phyloP scores from a whole-genome alignment of 805 yeast species.

The Komagataella pastoris region DNA sequence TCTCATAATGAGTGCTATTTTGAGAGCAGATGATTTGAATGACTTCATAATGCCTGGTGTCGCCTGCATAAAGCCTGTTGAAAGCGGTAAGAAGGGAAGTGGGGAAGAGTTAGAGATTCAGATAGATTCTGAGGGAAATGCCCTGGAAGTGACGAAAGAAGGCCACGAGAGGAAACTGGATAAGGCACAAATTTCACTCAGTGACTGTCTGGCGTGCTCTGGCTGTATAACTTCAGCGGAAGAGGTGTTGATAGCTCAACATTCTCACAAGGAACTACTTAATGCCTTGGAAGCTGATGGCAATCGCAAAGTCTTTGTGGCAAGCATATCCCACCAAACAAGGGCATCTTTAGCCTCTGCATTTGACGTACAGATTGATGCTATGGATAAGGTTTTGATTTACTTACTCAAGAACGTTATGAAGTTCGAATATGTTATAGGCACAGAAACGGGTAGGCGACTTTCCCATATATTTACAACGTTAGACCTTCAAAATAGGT shows the following conservation, averaged over 20 bases:
- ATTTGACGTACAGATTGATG: slow-evolving; percentile 32
- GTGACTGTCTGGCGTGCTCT: slow-evolving; percentile 92
- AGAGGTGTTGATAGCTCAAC: slow-evolving; percentile 81
- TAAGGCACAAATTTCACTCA: slow-evolving; percentile 78
- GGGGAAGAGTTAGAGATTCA: slow-evolving; percentile 34
- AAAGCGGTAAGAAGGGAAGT: slow-evolving; percentile 23
- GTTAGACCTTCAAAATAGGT: slow-evolving; percentile 18
- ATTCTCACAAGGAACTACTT: slow-evolving; percentile 71
- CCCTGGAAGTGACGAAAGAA: slow-evolving; percentile 54
- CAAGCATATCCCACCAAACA: slow-evolving; percentile 77
- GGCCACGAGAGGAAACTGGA: slow-evolving; percentile 37
- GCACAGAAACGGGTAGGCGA: slow-evolving; percentile 72
- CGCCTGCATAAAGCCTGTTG: slow-evolving; percentile 87
- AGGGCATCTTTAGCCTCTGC: slow-evolving; percentile 74
- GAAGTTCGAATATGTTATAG: slow-evolving; percentile 66
- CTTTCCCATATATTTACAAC: slow-evolving; percentile 41
- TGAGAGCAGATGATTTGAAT: slow-evolving; percentile 83
- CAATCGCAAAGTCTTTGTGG: slow-evolving; percentile 38
- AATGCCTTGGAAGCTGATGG: slow-evolving; percentile 29
- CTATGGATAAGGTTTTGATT: slow-evolving; percentile 48
- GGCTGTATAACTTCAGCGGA: slow-evolving; percentile 98
- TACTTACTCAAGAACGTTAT: slow-evolving; percentile 44
- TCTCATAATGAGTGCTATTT: slow-evolving; percentile 68
- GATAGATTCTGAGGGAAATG: slow-evolving; percentile 42
- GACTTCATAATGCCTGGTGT: slow-evolving; percentile 92